Evolutionary conservation across 306 rosid genomes (phyloP), one percentile per base, ranked within the genome.

Genomic region (Delonix regia): DNA sequence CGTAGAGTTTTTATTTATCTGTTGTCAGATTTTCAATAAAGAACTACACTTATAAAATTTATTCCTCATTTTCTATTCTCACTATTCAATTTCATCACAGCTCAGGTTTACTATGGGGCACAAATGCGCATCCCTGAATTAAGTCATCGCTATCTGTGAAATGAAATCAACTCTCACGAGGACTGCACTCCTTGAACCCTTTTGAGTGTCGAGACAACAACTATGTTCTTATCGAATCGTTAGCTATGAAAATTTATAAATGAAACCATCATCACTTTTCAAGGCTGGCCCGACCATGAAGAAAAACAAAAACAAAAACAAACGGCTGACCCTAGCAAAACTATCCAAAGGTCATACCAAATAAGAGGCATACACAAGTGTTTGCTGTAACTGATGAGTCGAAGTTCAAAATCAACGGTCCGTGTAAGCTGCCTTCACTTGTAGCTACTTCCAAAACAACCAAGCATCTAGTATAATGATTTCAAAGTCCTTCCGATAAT

Each of bases 361-460:
- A 56, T 0, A 56, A 6, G 56, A 47, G 16, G 25, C 9, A 9
- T 48, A n/a, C 64, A 47, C 65, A 61, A 73, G 30, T 22, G 61
- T 68, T 67, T 19, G 16, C 61, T 7, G 6, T 34, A 36, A 45
- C 11, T 42, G 76, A 41, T 44, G 49, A 33, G 57, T 45, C 12
- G 21, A 53, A 59, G 39, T 34, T 68, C 30, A 59, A 42, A 5
- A 56, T 42, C 13, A 14, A 21, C 7, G 22, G 30, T 16, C 69
- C 15, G 4, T 6, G 14, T 27, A 24, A 42, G 38, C 14, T 22
- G 11, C 19, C 53, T 42, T 41, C 13, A 22, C 61, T 47, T 68
- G 53, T 52, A 74, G 66, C 64, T 10, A 55, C 79, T 5, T 51
- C 66, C 52, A 57, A 47, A 73, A 72, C 73, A 74, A 39, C 27